Evolutionary conservation across 345 rosid species (phyloP).

Genomic region (Rhodamnia argentea): DNA sequence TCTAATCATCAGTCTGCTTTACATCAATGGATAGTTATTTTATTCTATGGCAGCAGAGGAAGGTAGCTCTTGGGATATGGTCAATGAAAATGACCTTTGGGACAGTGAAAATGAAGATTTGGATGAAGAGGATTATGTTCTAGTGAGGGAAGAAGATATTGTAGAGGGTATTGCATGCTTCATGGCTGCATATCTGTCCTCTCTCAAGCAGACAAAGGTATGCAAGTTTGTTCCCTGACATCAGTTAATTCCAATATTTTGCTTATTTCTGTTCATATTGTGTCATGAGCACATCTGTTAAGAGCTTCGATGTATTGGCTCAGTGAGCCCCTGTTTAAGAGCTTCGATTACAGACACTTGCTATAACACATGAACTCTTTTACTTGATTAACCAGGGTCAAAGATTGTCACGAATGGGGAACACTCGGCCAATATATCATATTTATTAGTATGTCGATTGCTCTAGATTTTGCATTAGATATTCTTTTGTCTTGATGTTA

Average conservation of each 20-base stretch:
- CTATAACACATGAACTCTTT: not conserved
- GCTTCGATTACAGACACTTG: not conserved
- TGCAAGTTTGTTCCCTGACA: not conserved
- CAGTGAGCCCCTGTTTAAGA: not conserved
- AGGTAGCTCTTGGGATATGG: conserved; percentile 79
- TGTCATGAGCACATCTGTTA: not conserved
- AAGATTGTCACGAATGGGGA: not conserved
- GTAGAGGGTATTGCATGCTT: conserved; percentile 90
- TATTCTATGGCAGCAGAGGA: conserved; percentile 40
- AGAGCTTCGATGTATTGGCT: not conserved
- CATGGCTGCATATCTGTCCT: conserved; percentile 83
- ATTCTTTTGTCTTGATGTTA: not conserved
- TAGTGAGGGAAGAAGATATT: conserved; percentile 95
- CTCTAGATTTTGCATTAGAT: not conserved
- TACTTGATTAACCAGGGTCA: not conserved
- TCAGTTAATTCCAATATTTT: not conserved
- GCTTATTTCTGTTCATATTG: not conserved
- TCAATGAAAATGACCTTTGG: conserved; percentile 75
- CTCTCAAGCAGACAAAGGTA: conserved; percentile 89
- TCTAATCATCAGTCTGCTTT: not conserved
- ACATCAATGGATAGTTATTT: not conserved
- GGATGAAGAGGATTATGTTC: conserved; percentile 66
- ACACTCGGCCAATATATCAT: not conserved
- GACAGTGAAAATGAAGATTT: conserved; percentile 29
- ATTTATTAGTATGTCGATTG: not conserved